These are phyloP conservation scores for Magnaporthales sp. DNA, from an alignment of 2,329 filamentous ascomycete genomes.

Conservation along the genomic window DNA sequence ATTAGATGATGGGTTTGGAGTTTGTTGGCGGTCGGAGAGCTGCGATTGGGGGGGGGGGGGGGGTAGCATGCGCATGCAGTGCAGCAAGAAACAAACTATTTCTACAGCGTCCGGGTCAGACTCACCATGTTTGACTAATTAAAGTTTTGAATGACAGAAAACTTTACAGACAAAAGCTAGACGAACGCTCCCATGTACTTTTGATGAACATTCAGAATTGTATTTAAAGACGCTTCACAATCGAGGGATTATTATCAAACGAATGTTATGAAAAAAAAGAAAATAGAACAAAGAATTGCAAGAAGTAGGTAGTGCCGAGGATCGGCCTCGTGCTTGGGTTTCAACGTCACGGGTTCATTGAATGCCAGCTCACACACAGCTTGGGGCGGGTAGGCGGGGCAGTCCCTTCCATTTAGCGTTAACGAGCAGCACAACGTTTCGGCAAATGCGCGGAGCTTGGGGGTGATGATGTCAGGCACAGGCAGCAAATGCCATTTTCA, in stretches of 20 bases:
- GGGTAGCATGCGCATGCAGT: not conserved
- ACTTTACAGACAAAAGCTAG: not conserved
- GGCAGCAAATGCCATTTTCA: not conserved
- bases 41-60: not conserved
- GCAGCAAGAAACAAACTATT: not conserved
- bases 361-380: not conserved
- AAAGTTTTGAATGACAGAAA: not conserved
- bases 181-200: not conserved
- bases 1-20: not conserved
- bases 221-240: not conserved
- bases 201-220: not conserved
- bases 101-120: not conserved
- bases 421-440: not conserved
- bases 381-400: not conserved
- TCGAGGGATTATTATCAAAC: not conserved
- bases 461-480: not conserved
- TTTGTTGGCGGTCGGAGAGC: not conserved
- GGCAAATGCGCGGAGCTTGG: not conserved
- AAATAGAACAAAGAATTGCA: not conserved
- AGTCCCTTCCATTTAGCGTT: not conserved
- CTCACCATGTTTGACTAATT: not conserved
- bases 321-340: not conserved
- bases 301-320: not conserved
- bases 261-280: not conserved
- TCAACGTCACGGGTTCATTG: not conserved